A percentile compares a stretch with the other conserved stretches of the same genome.
Conservation (phyloP, 352 stramenopile genomes). For the Phytophthora multivora region DNA sequence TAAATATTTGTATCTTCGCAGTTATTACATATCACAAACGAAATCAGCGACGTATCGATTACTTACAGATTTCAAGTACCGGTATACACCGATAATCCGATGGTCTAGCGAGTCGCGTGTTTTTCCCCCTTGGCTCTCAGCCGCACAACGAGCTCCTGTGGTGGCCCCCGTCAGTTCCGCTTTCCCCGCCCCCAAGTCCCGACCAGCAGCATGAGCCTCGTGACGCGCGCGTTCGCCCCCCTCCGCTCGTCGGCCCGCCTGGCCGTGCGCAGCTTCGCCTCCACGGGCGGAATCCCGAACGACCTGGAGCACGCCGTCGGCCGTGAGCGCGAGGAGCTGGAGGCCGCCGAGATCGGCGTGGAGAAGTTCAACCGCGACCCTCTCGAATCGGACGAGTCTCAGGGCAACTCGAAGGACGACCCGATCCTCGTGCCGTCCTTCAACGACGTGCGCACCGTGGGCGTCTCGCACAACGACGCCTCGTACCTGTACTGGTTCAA, state of each 20-base stretch:
- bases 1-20: too few relatives aligned
- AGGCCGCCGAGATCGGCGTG: slow-evolving; percentile 71
- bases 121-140: slow-evolving; percentile 3
- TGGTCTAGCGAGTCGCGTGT: slow-evolving; percentile 8
- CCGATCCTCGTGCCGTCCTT: slow-evolving; percentile 88
- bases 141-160: not conserved
- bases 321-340: slow-evolving; percentile 76
- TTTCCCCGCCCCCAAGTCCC: slow-evolving; percentile 18
- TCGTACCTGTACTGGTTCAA: slow-evolving; percentile 91
- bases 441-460: slow-evolving; percentile 69
- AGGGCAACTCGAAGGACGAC: slow-evolving; percentile 90
- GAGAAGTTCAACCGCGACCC: slow-evolving; percentile 84
- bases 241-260: slow-evolving; percentile 46
- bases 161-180: slow-evolving; percentile 23
- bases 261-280: slow-evolving; percentile 61
- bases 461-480: slow-evolving; percentile 89
- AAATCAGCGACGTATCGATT: too few relatives aligned
- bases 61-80: too few relatives aligned
- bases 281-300: slow-evolving; percentile 60
- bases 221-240: slow-evolving; percentile 57
- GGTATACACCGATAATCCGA: too few relatives aligned
- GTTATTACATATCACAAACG: too few relatives aligned
- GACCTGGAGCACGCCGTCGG: slow-evolving; percentile 84
- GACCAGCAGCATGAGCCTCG: slow-evolving; percentile 46
- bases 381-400: slow-evolving; percentile 83